These are phyloP conservation scores for Cyphellophora attinorum DNA, from an alignment of 2,329 filamentous ascomycete species.

Conservation along the genomic window DNA sequence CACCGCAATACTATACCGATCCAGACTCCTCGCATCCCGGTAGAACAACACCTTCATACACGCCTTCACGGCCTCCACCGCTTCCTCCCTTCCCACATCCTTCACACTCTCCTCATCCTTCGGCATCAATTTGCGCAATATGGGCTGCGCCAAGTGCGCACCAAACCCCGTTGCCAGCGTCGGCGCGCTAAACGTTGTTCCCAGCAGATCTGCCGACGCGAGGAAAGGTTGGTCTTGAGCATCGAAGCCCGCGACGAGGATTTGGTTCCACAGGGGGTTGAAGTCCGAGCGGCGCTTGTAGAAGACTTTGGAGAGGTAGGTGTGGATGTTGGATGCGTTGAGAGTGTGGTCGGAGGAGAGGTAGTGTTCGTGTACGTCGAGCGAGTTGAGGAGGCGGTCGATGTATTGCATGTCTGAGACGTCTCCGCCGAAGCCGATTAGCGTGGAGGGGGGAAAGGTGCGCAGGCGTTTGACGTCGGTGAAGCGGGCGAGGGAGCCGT, in stretches of 20 bases:
- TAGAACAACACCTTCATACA: conserved; percentile 99
- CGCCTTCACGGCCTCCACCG: conserved; percentile 72
- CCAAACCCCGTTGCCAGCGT: conserved; percentile 91
- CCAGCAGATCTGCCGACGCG: conserved; percentile 80
- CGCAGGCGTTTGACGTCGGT: conserved; percentile 93
- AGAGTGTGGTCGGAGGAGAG: conserved; percentile 47
- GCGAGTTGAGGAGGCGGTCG: conserved; percentile 75
- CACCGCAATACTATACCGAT: conserved; percentile 83
- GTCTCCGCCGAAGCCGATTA: conserved; percentile 93
- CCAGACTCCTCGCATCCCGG: conserved; percentile 84
- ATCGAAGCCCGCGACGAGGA: conserved; percentile 84
- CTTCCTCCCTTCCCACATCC: conserved; percentile 65
- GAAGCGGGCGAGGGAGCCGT: conserved; percentile 93
- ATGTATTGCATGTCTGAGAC: conserved; percentile 99
- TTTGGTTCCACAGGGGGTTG: conserved; percentile 94
- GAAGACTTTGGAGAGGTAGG: conserved; percentile 89
- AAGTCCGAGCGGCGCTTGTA: conserved; percentile 93
- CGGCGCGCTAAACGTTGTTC: conserved; percentile 81
- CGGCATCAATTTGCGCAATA: conserved; percentile 73
- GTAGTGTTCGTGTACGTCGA: conserved; percentile 87
- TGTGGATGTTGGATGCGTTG: conserved; percentile 89
- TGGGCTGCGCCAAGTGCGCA: conserved; percentile 82
- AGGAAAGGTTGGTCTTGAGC: conserved; percentile 75
- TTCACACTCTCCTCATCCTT: conserved; percentile 64
- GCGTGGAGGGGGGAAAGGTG: conserved; percentile 70